Evolutionary conservation across 305 asterid genomes (phyloP), one percentile per base, ranked within the genome.

Genomic region (Monarda citriodora): DNA sequence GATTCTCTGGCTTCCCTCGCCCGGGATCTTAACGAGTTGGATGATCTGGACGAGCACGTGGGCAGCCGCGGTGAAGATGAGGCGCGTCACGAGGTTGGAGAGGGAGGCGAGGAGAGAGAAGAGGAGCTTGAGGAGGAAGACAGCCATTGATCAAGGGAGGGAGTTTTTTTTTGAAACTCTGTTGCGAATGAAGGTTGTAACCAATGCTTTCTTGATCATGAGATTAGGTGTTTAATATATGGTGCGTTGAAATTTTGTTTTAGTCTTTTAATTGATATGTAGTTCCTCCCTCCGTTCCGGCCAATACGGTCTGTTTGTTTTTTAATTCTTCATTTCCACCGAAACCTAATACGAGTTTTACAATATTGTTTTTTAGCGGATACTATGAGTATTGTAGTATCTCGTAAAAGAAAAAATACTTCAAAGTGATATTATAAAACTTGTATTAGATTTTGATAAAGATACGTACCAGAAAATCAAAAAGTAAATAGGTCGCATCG

Each of bases 61-160:
- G 46, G 87, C 83, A 6, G 72, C 62, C 1, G 71, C 20, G 4
- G 68, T 65, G 68, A 83, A 79, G 68, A 85, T 29, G 29, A 79
- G 45, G n/a, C 81, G 65, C 2, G 81, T 72, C 12, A 74, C 8
- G 12, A 81, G 18, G 62, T 74, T 76, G 2, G 71, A 66, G 11
- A 79, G 20, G 20, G 56, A 21, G 50, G 58, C 61, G 12, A 79
- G 0, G 34, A 54, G 21, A 48, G 69, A 61, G 74, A 79, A 74
- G 21, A 83, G 18, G 57, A 74, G 51, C 65, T 85, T 85, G 36
- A 85, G 60, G 59, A 85, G 76, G 72, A 85, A 41, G 51, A 83
- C 67, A 4, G 69, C 73, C 95, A 85, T 88, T 60, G 58, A 17
- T 56, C 31, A 17, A 18, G 38, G 42, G 44, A 62, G n/a, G 44